phyloP scores from a whole-genome alignment of 208 protist genomes.

The Trypanosoma conorhini region DNA sequence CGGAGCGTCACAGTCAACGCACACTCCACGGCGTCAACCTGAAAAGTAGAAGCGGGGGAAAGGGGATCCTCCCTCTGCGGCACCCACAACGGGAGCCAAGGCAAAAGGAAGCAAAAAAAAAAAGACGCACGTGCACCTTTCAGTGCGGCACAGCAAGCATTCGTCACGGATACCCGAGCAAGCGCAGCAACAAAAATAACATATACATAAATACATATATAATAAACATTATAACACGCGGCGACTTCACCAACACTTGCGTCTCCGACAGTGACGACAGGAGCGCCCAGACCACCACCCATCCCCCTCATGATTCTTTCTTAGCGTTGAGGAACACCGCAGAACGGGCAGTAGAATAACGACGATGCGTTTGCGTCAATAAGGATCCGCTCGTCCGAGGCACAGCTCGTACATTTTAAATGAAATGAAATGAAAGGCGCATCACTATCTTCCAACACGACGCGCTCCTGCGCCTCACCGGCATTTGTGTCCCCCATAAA shows the following conservation, averaged over 20 bases:
- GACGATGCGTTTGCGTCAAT: slow-evolving; percentile 11
- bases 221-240: neutral
- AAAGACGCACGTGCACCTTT: neutral
- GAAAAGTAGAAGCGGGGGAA: too few relatives aligned
- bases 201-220: too few relatives aligned
- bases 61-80: neutral
- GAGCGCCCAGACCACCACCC: neutral
- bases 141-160: neutral
- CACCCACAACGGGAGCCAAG: neutral
- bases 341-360: slow-evolving; percentile 26
- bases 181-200: too few relatives aligned
- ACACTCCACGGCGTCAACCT: neutral
- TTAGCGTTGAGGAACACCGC: slow-evolving; percentile 18
- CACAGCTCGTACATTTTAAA: slow-evolving; percentile 10
- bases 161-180: too few relatives aligned
- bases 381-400: slow-evolving; percentile 4
- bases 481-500: neutral
- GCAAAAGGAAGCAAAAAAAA: slow-evolving; percentile 26
- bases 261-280: neutral
- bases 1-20: neutral
- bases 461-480: neutral
- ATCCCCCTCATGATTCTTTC: neutral
- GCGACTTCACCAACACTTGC: neutral
- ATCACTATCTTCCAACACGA: neutral
- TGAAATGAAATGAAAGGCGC: neutral